Evolutionary conservation across 805 yeast species (phyloP), one percentile per base, ranked within the genome.

Genomic region (Starmera pachycereana): DNA sequence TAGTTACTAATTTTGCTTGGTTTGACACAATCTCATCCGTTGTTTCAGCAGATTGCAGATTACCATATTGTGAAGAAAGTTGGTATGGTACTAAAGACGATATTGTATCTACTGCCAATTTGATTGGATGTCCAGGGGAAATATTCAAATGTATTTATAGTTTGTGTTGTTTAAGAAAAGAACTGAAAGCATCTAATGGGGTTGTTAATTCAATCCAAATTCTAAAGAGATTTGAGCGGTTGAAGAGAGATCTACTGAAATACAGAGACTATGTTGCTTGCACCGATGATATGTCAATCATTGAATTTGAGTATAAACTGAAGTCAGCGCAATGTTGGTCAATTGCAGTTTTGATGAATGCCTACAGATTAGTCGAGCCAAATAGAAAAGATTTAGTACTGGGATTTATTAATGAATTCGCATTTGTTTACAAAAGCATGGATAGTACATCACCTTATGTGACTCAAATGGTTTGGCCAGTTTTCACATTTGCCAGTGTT

Each of bases 381-480:
- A 53, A 55, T 5, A 61, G 58, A 33, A 40, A 46, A 1, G 53
- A 46, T 18, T 42, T 46, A 8, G 61, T 69, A 12, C 53, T 47
- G 49, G 62, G 53, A 32, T 54, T 48, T 50, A 65, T 51, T 33
- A 55, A 54, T 25, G 81, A 75, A 48, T 75, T 75, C 47, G 65
- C 74, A 5, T 57, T 62, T 11, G 65, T 66, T 9, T 73, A 74
- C 47, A 60, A 62, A 1, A 56, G 72, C 0, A 58, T 75, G 66
- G 66, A 70, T 13, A 53, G 69, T 2, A 50, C 52, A 6, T 65
- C 74, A 2, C 76, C 79, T 1, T 54, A 67, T 14, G 69, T 71
- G 6, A 73, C 78, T 5, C 81, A 75, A 48, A 75, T 75, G 80
- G 78, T 75, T 5, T 75, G 80, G 80, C 81, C 81, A 0, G 60